Evolutionary conservation across 140 eudicot species (phyloP), one percentile per base, ranked within the genome.

Genomic region (Anethum foeniculum): DNA sequence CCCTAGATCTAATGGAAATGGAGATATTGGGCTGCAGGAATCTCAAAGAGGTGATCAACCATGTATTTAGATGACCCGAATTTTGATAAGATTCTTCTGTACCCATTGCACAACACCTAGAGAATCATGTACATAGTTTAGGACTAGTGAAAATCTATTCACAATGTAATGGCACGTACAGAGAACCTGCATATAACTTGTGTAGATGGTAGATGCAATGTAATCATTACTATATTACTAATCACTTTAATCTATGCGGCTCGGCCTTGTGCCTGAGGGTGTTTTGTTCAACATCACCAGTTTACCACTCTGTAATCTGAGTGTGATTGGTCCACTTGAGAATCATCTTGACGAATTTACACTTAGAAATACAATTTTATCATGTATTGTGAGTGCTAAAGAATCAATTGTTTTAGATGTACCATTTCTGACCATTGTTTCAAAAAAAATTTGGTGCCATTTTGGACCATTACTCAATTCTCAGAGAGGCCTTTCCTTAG

Each of bases 11-110:
- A 43, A 86, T 81, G 47, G 97, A 78, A 27, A 49, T 87, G 60
- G 82, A 89, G 91, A 71, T 95, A 56, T 64, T 95, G 85, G 99
- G 87, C 27, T 95, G 99, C 82, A 76, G 21, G 32, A 89, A 91
- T 83, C 77, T 95, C 80, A 95, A 95, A 85, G 91, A 95, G 81
- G 91, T 95, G 84, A 95, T 95, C 21, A 84, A 89, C 85, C 73
- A 56, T 38, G 96, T 95, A 36, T 94, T 94, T 82, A 83, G 76
- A 46, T 46, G 71, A 71, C 25, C 27, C 6, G 13, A 19, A 38
- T 36, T 15, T 7, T 71, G 43, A 71, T 58, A 30, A 56, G 25
- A 16, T 69, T 27, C 2, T 6, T 67, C 21, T 28, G 34, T 32
- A 67, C 38, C 38, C 73, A 27, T 30, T 67, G 21, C 39, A 67